These are phyloP conservation scores for Spathaspora hagerdaliae DNA, from an alignment of 805 yeast species.

Conservation along the genomic window DNA sequence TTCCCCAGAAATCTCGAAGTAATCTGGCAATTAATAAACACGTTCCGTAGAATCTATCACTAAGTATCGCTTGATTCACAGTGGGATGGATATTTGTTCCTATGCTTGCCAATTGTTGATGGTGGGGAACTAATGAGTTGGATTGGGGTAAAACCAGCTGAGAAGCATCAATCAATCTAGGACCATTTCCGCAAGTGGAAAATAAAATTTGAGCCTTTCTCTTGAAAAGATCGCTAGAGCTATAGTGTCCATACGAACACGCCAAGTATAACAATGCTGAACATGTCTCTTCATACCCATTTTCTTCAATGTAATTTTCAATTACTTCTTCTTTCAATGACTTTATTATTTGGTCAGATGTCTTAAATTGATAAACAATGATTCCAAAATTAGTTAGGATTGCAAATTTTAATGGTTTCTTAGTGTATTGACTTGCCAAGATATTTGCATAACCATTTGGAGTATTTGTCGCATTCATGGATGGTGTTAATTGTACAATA, in stretches of 20 bases:
- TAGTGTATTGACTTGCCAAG: constrained; percentile 79
- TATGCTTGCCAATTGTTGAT: constrained; percentile 11
- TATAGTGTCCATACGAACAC: constrained; percentile 56
- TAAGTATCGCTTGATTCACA: constrained; percentile 75
- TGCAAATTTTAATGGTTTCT: constrained; percentile 67
- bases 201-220: constrained; percentile 48
- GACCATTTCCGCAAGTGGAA: constrained; percentile 51
- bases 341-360: constrained; percentile 76
- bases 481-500: constrained; percentile 64
- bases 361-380: constrained; percentile 69
- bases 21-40: constrained; percentile 74
- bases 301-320: constrained; percentile 65
- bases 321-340: constrained; percentile 63
- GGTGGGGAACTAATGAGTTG: constrained; percentile 4
- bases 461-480: constrained; percentile 65
- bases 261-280: constrained; percentile 83
- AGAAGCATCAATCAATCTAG: constrained; percentile 31
- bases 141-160: constrained; percentile 3
- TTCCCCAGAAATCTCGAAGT: constrained; percentile 75
- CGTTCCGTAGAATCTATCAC: constrained; percentile 89
- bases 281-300: constrained; percentile 88
- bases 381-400: constrained; percentile 78
- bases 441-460: constrained; percentile 84
- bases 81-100: constrained; percentile 28
- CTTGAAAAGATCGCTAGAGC: constrained; percentile 45